Conservation (phyloP, 1,284 basidiomycete genomes). For the Marasmius sp. region DNA sequence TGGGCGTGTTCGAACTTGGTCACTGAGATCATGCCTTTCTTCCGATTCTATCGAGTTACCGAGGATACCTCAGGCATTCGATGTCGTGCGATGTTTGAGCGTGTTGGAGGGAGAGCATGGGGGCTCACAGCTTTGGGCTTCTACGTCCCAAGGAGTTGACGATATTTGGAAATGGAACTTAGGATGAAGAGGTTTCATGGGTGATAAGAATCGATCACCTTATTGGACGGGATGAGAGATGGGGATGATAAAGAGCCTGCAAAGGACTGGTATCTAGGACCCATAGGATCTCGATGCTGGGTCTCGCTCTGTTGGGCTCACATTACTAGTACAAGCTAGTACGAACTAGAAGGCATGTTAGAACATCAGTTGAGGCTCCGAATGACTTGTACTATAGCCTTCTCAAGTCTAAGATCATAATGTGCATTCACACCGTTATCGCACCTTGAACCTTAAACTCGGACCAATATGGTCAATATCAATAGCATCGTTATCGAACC, state of each 20-base stretch:
- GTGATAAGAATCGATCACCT: neutral
- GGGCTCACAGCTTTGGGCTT: neutral
- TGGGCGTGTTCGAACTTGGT: neutral
- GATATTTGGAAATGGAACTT: neutral
- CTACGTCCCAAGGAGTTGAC: neutral
- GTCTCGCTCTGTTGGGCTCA: too few species aligned
- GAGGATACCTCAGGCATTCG: neutral
- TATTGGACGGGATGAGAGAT: neutral
- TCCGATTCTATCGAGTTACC: neutral
- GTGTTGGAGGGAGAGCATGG: neutral
- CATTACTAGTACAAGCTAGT: too few species aligned
- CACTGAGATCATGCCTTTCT: neutral
- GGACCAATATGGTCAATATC: conserved; percentile 45
- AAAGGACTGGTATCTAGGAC: too few species aligned
- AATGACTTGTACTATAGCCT: too few species aligned
- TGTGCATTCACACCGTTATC: too few species aligned
- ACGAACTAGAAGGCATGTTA: too few species aligned
- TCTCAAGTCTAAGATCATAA: too few species aligned
- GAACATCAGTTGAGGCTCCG: too few species aligned
- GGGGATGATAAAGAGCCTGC: too few species aligned
- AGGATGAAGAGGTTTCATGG: neutral
- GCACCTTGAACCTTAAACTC: too few species aligned
- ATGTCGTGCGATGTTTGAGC: neutral
- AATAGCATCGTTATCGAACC: conserved; percentile 51
- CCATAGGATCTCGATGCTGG: too few species aligned